Conservation (phyloP, 352 stramenopile species). For the Globisporangium yorkense region DNA sequence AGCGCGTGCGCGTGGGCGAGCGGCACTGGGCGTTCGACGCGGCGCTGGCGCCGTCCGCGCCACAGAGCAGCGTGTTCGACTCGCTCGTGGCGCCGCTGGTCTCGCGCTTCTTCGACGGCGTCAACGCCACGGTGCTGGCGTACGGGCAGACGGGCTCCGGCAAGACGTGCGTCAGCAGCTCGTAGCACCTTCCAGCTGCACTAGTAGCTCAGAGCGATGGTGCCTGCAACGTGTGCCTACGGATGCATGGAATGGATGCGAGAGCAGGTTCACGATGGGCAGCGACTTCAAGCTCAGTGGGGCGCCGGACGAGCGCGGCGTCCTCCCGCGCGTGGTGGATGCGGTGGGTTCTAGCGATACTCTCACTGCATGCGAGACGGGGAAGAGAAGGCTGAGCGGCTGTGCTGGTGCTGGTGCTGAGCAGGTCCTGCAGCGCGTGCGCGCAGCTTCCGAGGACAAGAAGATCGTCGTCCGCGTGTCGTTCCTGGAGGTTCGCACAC, state of each 20-base stretch:
- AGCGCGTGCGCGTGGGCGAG: constrained; percentile 25
- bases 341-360: constrained; percentile 24
- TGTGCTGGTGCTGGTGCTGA: not conserved
- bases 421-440: constrained; percentile 49
- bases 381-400: no score
- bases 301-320: constrained; percentile 33
- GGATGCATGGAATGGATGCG: not conserved
- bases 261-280: constrained; percentile 94
- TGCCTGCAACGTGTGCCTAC: not conserved
- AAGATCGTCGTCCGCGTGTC: constrained; percentile 57
- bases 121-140: constrained; percentile 94
- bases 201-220: no score
- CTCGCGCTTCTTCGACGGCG: constrained; percentile 89
- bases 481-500: constrained; percentile 48
- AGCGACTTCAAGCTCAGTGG: constrained; percentile 55
- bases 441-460: constrained; percentile 16
- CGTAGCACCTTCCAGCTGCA: not conserved
- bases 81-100: constrained; percentile 54
- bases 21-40: constrained; percentile 78
- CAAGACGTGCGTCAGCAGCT: constrained; percentile 46
- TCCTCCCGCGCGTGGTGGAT: constrained; percentile 81
- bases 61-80: constrained; percentile 35
- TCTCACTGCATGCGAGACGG: no score
- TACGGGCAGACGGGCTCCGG: constrained; percentile 92
- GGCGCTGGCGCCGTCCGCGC: constrained; percentile 42